Evolutionary conservation across 768 basidiomycete genomes (phyloP), one percentile per base, ranked within the genome.

Genomic region (Dictyophora rubrovolvata): DNA sequence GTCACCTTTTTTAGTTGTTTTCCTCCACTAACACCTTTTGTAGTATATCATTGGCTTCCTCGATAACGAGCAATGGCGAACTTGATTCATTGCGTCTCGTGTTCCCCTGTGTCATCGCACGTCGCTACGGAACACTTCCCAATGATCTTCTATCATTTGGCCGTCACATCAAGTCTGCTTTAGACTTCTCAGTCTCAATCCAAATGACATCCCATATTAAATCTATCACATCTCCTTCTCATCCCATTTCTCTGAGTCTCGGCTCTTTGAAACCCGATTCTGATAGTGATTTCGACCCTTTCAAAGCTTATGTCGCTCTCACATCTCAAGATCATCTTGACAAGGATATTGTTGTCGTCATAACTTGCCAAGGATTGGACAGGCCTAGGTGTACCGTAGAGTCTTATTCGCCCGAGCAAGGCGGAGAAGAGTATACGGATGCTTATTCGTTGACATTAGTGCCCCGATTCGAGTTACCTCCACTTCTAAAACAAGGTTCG

Each of bases 381-480:
- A 63, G 68, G 11, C 81, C 84, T 1, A 74, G 82, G 11, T 83
- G 81, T 60, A 79, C 83, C 63, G 81, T 77, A 1, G 81, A 84
- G 62, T 48, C 58, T 63, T 17, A 69, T 72, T 50, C 59, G 65
- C 1, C 58, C 48, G 33, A 62, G 64, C 5, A 60, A 37, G 36
- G 66, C 56, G 48, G 62, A 55, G 0, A 62, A 69, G 46, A 75
- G 76, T 1, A 63, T 80, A 1, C 80, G 79, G 0, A 69, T 83
- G 70, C 81, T 78, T 23, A 61, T 52, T 35, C 55, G 48, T 65
- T 83, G 42, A 78, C 76, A 0, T 64, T 84, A 18, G 75, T 85
- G 5, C 82, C 83, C 1, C 77, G 74, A 47, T 77, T 79, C 59
- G 66, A 70, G n/a, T 63, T 82, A 2, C 75, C 76, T 1, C 72